Evolutionary conservation across 495 filamentous ascomycete species (phyloP).

Genomic region (Lindgomyces ingoldianus): DNA sequence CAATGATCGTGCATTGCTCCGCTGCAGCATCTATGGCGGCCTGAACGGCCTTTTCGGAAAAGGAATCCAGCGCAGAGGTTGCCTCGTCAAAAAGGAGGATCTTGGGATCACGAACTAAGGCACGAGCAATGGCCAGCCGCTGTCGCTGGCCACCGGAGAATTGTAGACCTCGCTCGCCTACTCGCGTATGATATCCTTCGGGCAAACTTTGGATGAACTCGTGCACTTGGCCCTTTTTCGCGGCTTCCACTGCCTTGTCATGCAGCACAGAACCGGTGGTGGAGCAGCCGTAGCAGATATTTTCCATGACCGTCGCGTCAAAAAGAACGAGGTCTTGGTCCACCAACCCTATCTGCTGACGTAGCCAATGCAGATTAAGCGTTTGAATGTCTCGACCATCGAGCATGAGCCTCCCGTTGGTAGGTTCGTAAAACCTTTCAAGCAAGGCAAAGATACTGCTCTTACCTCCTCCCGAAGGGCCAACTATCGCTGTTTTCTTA

Average conservation of each 20-base stretch:
- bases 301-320: constrained; percentile 28
- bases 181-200: constrained; percentile 88
- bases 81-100: constrained; percentile 93
- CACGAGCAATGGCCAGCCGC: constrained; percentile 71
- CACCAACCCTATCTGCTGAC: constrained; percentile 85
- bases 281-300: not conserved
- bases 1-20: constrained; percentile 85
- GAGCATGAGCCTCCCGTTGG: constrained; percentile 55
- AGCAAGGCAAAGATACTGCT: constrained; percentile 87
- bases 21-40: constrained; percentile 83
- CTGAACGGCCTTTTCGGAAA: constrained; percentile 91
- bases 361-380: constrained; percentile 85
- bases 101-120: constrained; percentile 87
- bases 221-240: constrained; percentile 80
- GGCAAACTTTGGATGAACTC: constrained; percentile 80
- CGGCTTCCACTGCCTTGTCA: not conserved
- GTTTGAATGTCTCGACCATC: constrained; percentile 79
- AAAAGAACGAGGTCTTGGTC: constrained; percentile 83
- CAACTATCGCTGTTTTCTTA: constrained; percentile 68
- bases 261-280: not conserved
- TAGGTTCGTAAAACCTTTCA: constrained; percentile 87
- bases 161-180: constrained; percentile 89
- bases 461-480: constrained; percentile 85
- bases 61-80: constrained; percentile 88
- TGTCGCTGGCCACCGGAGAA: constrained; percentile 88